Base-by-base conservation (phyloP, 345 rosid genomes). In the Psidium friedrichsthalianum region DNA sequence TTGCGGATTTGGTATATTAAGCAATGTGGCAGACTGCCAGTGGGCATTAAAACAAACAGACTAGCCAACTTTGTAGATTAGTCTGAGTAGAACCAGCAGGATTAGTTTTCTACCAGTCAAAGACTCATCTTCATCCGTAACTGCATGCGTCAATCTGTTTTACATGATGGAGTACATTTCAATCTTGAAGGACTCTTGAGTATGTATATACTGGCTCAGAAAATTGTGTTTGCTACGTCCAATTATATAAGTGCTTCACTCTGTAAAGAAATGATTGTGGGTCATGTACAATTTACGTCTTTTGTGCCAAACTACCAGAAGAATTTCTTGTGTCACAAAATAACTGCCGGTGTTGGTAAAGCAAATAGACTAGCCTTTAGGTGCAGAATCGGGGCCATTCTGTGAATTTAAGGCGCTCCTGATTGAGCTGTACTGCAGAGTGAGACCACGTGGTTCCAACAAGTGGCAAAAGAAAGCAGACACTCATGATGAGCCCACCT, bases 371-470 rank as follows among this genome's bases (percentile, higher is more conserved):
- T 18, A 69, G 5, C 21, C 21, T 69, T 36, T 18, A 49, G 52
- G 78, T 49, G 86, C 81, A 89, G 83, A 44, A 22, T 47, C 82
- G 88, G 90, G 94, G 87, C 91, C 89, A 88, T 88, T 32, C 32
- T 74, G 58, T 78, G 83, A 84, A 81, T 83, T 85, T 27, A 82
- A 82, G 81, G 83, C 51, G 83, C 82, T 51, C 57, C 74, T 80
- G 85, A 84, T 85, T 69, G 87, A 51, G 82, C 89, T 84, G 87
- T 78, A 76, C 29, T 80, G 64, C 87, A 89, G 82, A 69, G 84
- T 86, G 86, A 89, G 82, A 83, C 88, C 87, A 83, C 87, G 53
- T 58, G 82, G 74, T 59, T 22, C 74, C 82, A 86, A 83, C 86
- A 89, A 82, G 85, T 82, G 74, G 86, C 78, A 85, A 13, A 44